Conservation (phyloP, 192 early-diverging fungal species). For the Entophlyctis helioformis region DNA sequence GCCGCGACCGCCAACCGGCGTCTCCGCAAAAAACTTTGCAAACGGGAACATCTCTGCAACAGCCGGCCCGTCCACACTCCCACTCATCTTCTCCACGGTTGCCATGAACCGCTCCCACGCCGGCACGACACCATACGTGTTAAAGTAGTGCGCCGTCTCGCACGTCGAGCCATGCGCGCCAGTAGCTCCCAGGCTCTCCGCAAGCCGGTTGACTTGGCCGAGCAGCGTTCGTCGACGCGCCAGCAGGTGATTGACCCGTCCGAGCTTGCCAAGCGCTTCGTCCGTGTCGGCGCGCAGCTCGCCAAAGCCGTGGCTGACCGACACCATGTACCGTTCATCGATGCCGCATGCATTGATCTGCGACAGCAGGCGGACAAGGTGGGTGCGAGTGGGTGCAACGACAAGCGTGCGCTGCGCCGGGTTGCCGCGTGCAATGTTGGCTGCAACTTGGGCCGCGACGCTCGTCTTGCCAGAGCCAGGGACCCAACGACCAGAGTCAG, state of each 20-base stretch:
- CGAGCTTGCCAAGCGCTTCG: slow-evolving; percentile 76
- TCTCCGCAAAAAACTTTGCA: slow-evolving; percentile 56
- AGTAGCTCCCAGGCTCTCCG: slow-evolving; percentile 57
- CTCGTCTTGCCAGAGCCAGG: slow-evolving; percentile 97
- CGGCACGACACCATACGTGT: slow-evolving; percentile 57
- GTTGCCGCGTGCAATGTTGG: slow-evolving; percentile 87
- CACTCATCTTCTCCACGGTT: no score
- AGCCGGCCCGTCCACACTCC: no score
- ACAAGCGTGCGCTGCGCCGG: slow-evolving; percentile 84
- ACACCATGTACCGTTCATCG: slow-evolving; percentile 83
- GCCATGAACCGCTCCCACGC: slow-evolving; percentile 72
- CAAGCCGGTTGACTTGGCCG: slow-evolving; percentile 61
- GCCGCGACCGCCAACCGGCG: no score
- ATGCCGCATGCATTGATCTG: slow-evolving; percentile 89
- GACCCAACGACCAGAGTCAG: slow-evolving; percentile 93
- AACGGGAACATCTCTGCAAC: slow-evolving; percentile 70
- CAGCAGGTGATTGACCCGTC: slow-evolving; percentile 86
- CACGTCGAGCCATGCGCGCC: slow-evolving; percentile 88
- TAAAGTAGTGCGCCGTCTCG: slow-evolving; percentile 88
- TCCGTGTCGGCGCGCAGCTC: slow-evolving; percentile 63
- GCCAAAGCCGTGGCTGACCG: slow-evolving; percentile 90
- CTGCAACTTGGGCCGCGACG: slow-evolving; percentile 91
- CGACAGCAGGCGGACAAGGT: slow-evolving; percentile 97
- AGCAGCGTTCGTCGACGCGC: slow-evolving; percentile 67
- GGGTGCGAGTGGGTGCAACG: slow-evolving; percentile 94